Evolutionary conservation across 1,284 basidiomycete genomes (phyloP), one percentile per base, ranked within the genome.

Genomic region (Boletus smithii): DNA sequence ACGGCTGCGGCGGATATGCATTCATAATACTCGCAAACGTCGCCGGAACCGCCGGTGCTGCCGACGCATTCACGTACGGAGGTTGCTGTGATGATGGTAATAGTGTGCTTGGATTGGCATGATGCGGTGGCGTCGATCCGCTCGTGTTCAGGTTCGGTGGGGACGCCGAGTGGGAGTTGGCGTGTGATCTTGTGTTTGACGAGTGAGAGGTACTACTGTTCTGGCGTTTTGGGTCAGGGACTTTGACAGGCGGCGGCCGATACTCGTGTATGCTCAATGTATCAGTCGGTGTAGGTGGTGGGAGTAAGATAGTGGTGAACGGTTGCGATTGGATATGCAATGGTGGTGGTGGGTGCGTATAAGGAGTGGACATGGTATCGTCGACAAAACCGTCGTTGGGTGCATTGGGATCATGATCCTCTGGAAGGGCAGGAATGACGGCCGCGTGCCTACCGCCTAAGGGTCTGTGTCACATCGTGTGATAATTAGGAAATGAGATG

Each of bases 361-460:
- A 58, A 65, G 60, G 48, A 23, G 43, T 24, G 10, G 45, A 27
- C 38, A 41, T 43, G 17, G 53, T 44, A 16, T 68, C 66, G 22
- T 67, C 66, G 27, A 53, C 39, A 16, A 53, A 54, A 14, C 65
- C 54, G 17, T 65, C 64, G 69, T 36, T 67, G 4, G 75, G 69
- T 50, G 69, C 57, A 3, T 71, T 71, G 3, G 71, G 63, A 45
- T 84, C 81, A 41, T 81, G 80, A 44, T 85, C 83, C 57, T 88
- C 84, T 8, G 84, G 84, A 3, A 86, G 71, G 3, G 84, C 85
- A 43, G 85, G 85, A 37, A 83, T 82, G 34, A 88, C 86, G 50
- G 85, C 80, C 30, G 85, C 87, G 56, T 88, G 86, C 30, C 85
- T 73, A 57, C 85, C 85, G 49, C 86, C 85, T 49, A 88, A 73